Conservation (phyloP, 768 basidiomycete species). For the Leccinum disarticulatum region DNA sequence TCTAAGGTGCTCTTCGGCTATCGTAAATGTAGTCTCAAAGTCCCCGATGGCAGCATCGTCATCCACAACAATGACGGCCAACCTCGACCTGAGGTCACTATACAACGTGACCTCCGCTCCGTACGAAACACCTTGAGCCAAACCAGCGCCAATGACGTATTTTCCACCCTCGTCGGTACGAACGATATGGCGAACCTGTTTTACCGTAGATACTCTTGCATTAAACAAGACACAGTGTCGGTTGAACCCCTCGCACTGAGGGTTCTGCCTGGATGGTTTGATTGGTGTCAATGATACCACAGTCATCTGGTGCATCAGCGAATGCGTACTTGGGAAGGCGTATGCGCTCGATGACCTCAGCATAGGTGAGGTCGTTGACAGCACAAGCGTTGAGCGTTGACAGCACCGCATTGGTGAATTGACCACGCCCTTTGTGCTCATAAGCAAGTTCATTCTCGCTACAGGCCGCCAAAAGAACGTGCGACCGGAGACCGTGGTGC, state of each 20-base stretch:
- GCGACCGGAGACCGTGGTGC: slow-evolving; percentile 34
- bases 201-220: slow-evolving; percentile 12
- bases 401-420: slow-evolving; percentile 28
- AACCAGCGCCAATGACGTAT: slow-evolving; percentile 25
- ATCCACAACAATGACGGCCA: slow-evolving; percentile 6
- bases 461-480: slow-evolving; percentile 46
- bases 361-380: slow-evolving; percentile 25
- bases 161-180: neutral
- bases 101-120: slow-evolving; percentile 24
- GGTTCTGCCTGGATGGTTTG: slow-evolving; percentile 22
- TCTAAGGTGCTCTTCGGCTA: neutral
- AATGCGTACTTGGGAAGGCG: slow-evolving; percentile 9
- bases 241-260: slow-evolving; percentile 30
- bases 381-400: slow-evolving; percentile 4
- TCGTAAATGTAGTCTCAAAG: slow-evolving; percentile 10
- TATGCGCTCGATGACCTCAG: slow-evolving; percentile 22
- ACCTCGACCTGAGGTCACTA: neutral
- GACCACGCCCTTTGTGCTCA: slow-evolving; percentile 23
- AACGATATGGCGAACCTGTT: slow-evolving; percentile 8
- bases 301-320: no score
- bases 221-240: slow-evolving; percentile 27
- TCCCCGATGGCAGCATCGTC: slow-evolving; percentile 9
- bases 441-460: slow-evolving; percentile 35
- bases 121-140: slow-evolving; percentile 26
- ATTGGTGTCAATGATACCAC: neutral